Evolutionary conservation across 2,329 filamentous ascomycete genomes (phyloP), one percentile per base, ranked within the genome.

Genomic region (Periconia sp.): DNA sequence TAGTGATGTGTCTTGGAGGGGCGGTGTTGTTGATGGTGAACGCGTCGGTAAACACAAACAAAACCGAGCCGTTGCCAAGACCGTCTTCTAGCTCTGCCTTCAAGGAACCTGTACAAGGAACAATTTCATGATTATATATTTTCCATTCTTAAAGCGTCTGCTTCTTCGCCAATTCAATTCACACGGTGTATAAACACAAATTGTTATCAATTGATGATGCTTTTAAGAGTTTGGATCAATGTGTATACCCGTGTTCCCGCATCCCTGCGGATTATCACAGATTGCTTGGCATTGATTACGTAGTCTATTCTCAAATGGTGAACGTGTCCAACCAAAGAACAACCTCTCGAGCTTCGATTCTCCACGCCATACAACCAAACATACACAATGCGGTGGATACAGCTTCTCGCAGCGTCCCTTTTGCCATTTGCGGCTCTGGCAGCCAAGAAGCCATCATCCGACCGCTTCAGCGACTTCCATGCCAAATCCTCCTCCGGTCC

Each of bases 381-480:
- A 59, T 53, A 65, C 74, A 86, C 76, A 63, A 93, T 93, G 90
- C 87, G 84, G 77, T 77, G 71, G 66, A 55, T 89, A 53, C 79
- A 82, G 63, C 74, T 85, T 56, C 75, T 92, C 64, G 77, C 89
- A 61, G 82, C 86, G 41, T 77, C 84, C 54, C 77, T 88, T 69
- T 79, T 90, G 61, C 80, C 85, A 40, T 78, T 85, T 50, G 80
- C 82, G 53, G 80, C 81, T 52, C 72, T 87, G 41, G 85, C 83
- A 45, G 83, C 88, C 49, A 89, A 88, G 70, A 86, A 89, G 72
- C 77, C 85, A 46, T 58, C 69, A 15, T 76, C 70, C 57, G 85
- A 90, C 72, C 85, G 84, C 67, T 96, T 93, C 79, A 73, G 83
- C 58, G 81, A 85, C 54, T 93, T 86, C 77, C 85, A 88, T 70